A percentile compares a stretch with the other conserved stretches of the same genome.
phyloP scores from a whole-genome alignment of 345 rosid genomes.

The Brassica rapa region DNA sequence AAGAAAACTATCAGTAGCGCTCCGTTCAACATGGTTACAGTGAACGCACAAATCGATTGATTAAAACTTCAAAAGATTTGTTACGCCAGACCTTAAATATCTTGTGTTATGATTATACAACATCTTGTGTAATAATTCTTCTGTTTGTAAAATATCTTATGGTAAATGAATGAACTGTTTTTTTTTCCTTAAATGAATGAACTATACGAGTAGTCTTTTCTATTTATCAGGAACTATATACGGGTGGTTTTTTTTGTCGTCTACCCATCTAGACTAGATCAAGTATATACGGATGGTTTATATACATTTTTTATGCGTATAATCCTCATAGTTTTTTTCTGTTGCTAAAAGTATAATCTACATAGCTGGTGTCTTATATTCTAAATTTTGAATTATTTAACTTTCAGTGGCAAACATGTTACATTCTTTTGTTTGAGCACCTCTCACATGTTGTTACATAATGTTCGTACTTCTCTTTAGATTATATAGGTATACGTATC shows the following conservation, averaged over 20 bases:
- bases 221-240: not conserved
- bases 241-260: not conserved
- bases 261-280: too few relatives aligned
- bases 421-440: not conserved
- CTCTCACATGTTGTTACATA: not conserved
- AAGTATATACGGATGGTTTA: not conserved
- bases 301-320: not conserved
- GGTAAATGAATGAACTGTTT: not conserved
- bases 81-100: not conserved
- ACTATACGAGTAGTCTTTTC: not conserved
- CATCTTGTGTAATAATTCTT: conserved; percentile 5
- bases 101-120: conserved; percentile 9
- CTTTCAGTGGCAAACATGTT: not conserved
- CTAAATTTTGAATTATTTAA: not conserved
- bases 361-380: not conserved
- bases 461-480: not conserved
- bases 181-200: not conserved
- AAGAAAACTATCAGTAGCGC: not conserved
- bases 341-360: not conserved
- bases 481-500: not conserved
- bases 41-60: not conserved
- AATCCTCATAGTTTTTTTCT: not conserved
- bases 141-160: not conserved
- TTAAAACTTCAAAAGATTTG: not conserved
- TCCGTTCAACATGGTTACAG: conserved; percentile 14